Evolutionary conservation across 2,329 filamentous ascomycete genomes (phyloP).

Genomic region (Colletotrichum sidae): DNA sequence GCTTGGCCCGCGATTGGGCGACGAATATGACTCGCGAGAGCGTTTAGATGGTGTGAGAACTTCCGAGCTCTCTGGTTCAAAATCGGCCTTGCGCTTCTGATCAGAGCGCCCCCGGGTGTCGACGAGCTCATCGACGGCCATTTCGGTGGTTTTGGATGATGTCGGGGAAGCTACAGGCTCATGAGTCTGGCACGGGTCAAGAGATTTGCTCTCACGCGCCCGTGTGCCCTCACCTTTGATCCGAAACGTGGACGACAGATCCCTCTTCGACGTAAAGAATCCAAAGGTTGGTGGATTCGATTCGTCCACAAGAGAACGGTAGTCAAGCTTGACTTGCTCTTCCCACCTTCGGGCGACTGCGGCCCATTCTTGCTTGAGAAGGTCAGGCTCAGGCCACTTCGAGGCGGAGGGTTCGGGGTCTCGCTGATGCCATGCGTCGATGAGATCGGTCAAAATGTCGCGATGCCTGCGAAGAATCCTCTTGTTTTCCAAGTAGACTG

Average conservation of each 20-base stretch:
- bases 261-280: background rate
- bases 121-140: conserved; percentile 18
- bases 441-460: conserved; percentile 28
- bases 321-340: background rate
- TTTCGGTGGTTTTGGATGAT: background rate
- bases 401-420: background rate
- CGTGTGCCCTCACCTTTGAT: conserved; percentile 12
- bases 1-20: background rate
- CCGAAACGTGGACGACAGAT: background rate
- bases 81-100: conserved; percentile 16
- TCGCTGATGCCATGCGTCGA: conserved; percentile 19
- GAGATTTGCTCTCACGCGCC: background rate
- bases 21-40: background rate
- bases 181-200: too few species aligned
- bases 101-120: background rate
- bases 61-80: background rate
- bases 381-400: background rate
- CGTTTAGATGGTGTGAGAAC: conserved; percentile 2
- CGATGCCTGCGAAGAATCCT: background rate
- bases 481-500: background rate
- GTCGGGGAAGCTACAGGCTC: background rate
- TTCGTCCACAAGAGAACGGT: conserved; percentile 2
- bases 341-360: conserved; percentile 2
- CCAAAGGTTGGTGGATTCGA: background rate
- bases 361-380: conserved; percentile 11